Evolutionary conservation across 805 yeast species (phyloP).

Genomic region (Cyberlindnera japonica): DNA sequence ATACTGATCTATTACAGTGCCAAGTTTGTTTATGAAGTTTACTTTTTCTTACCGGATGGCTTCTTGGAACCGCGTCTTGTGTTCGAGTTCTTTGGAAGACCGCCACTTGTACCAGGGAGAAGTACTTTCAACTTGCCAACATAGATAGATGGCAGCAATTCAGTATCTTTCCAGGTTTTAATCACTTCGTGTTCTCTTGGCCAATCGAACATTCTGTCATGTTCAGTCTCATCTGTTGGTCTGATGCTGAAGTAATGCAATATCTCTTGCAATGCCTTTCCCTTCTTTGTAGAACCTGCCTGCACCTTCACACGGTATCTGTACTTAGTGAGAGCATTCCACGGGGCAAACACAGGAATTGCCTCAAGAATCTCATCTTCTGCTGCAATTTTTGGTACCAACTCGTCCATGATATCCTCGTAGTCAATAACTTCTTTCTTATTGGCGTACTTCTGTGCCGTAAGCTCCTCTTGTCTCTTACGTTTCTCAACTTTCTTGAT

Average conservation of each 20-base stretch:
- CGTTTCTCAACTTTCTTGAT: conserved; percentile 33
- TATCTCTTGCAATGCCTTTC: conserved; percentile 75
- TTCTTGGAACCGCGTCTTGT: conserved; percentile 12
- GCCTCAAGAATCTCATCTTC: conserved; percentile 58
- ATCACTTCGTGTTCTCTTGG: conserved; percentile 58
- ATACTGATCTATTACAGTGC: not conserved
- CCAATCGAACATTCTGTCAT: conserved; percentile 61
- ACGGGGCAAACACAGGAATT: conserved; percentile 90
- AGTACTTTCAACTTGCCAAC: conserved; percentile 68
- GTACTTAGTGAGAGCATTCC: conserved; percentile 70
- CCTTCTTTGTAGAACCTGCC: conserved; percentile 78
- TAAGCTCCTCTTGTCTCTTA: conserved; percentile 37
- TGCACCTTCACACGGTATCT: conserved; percentile 81
- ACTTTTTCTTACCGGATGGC: conserved; percentile 10
- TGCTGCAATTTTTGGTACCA: conserved; percentile 27
- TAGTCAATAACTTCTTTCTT: conserved; percentile 41
- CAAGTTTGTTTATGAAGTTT: not conserved
- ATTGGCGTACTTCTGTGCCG: conserved; percentile 32
- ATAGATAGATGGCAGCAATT: conserved; percentile 62
- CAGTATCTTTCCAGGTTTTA: conserved; percentile 56
- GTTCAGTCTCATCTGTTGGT: conserved; percentile 42
- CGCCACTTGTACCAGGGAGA: conserved; percentile 43
- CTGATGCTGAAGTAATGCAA: conserved; percentile 52
- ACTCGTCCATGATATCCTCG: conserved; percentile 38
- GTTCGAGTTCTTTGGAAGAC: conserved; percentile 13